Percentiles rank a stretch among this genome's conserved stretches.
These are phyloP conservation scores for Termitomyces sp. DNA, from an alignment of 768 basidiomycete genomes.

Conservation along the genomic window DNA sequence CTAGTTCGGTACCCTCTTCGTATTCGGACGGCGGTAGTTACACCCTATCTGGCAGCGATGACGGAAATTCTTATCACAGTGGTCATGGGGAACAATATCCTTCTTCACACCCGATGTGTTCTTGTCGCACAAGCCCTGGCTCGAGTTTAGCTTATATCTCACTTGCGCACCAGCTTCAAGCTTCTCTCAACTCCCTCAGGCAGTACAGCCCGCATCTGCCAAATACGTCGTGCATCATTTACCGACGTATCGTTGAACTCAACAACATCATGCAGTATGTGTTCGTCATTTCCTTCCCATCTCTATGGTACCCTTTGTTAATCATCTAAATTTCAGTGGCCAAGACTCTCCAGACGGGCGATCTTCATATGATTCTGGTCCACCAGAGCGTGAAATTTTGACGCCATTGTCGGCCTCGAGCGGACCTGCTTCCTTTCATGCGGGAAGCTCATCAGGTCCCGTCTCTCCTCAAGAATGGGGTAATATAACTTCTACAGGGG, in stretches of 20 bases:
- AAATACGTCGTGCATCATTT: conserved; percentile 48
- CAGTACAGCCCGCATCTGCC: conserved; percentile 56
- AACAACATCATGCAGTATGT: conserved; percentile 64
- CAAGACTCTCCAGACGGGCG: conserved; percentile 44
- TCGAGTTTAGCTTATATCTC: conserved; percentile 53
- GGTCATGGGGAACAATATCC: conserved; percentile 27
- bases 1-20: conserved; percentile 24
- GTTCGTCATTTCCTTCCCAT: conserved; percentile 9
- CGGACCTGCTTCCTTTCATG: conserved; percentile 40
- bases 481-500: conserved; percentile 38
- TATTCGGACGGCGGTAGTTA: conserved; percentile 35
- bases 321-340: conserved; percentile 28
- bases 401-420: conserved; percentile 47
- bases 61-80: conserved; percentile 30
- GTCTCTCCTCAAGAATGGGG: conserved; percentile 61
- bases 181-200: conserved; percentile 47
- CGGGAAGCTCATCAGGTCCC: conserved; percentile 32
- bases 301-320: background rate
- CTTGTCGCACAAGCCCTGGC: conserved; percentile 59
- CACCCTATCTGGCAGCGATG: conserved; percentile 31
- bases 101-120: conserved; percentile 40
- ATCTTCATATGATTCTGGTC: conserved; percentile 50
- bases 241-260: conserved; percentile 55
- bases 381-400: conserved; percentile 60
- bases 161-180: conserved; percentile 60